Evolutionary conservation across 345 rosid species (phyloP).

Genomic region (Cardiospermum halicacabum): DNA sequence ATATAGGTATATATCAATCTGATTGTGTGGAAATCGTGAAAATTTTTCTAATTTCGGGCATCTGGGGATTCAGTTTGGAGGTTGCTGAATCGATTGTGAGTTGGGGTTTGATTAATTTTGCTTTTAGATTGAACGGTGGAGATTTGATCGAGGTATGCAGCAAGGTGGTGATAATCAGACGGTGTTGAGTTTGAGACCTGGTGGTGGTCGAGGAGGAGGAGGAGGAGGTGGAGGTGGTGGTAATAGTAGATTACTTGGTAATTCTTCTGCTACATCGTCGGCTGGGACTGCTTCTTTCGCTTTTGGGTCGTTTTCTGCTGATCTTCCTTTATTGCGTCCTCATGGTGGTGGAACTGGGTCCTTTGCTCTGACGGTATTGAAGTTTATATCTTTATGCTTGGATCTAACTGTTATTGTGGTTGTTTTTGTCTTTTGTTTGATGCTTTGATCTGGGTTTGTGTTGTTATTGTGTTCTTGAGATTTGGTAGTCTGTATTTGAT

Average conservation of each 20-base stretch:
- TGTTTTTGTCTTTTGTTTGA: background rate
- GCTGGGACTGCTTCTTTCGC: constrained; percentile 38
- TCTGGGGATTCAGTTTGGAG: constrained; percentile 25
- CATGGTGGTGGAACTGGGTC: constrained; percentile 51
- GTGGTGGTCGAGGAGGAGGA: constrained; percentile 99
- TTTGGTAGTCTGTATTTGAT: background rate
- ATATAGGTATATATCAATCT: background rate
- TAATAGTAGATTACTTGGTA: constrained; percentile 63
- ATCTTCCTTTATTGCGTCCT: constrained; percentile 69
- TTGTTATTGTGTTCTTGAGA: constrained; percentile 2
- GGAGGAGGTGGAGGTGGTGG: constrained; percentile 58
- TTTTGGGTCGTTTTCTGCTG: constrained; percentile 57
- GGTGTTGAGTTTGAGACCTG: constrained; percentile 99
- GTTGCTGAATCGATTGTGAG: constrained; percentile 26
- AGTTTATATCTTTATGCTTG: constrained; percentile 13
- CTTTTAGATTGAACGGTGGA: constrained; percentile 25
- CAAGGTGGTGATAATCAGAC: constrained; percentile 88
- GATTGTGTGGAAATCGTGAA: background rate
- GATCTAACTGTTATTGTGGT: constrained; percentile 33
- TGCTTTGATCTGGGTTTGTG: background rate
- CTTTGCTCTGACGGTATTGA: constrained; percentile 34
- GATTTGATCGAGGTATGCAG: constrained; percentile 78
- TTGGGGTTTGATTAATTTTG: constrained; percentile 3
- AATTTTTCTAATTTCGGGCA: background rate
- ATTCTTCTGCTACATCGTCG: constrained; percentile 37